phyloP scores from a whole-genome alignment of 2,329 filamentous ascomycete genomes.

The Fusarium sp. region DNA sequence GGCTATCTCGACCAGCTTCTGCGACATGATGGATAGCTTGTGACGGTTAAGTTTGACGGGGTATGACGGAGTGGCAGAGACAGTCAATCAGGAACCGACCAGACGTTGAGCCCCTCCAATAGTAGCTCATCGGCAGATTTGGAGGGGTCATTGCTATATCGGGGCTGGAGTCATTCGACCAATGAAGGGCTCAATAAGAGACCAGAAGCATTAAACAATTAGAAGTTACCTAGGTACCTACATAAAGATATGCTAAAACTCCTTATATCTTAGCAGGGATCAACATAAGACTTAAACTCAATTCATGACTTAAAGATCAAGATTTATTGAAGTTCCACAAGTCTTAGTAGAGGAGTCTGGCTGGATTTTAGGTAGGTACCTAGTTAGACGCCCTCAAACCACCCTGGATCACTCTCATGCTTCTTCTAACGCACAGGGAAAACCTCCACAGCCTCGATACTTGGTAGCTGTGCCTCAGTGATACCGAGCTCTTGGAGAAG shows the following conservation, averaged over 20 bases:
- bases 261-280: too few relatives aligned
- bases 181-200: slow-evolving; percentile 22
- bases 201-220: neutral
- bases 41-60: slow-evolving; percentile 29
- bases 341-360: too few relatives aligned
- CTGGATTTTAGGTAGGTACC: neutral
- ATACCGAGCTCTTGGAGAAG: neutral
- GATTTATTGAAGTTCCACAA: too few relatives aligned
- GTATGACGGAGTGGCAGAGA: slow-evolving; percentile 42
- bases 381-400: neutral
- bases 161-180: slow-evolving; percentile 41
- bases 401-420: neutral
- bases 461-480: neutral
- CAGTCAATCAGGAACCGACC: slow-evolving; percentile 31
- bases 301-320: too few relatives aligned
- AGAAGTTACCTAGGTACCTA: neutral
- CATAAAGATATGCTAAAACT: neutral
- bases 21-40: slow-evolving; percentile 47
- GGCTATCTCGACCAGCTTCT: slow-evolving; percentile 49
- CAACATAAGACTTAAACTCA: too few relatives aligned
- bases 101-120: slow-evolving; percentile 41
- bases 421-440: neutral
- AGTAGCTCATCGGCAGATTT: slow-evolving; percentile 11
- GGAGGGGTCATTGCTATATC: slow-evolving; percentile 47
- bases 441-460: neutral